Evolutionary conservation across 768 basidiomycete species (phyloP), one percentile per base, ranked within the genome.

Genomic region (Trametes cinnabarina): DNA sequence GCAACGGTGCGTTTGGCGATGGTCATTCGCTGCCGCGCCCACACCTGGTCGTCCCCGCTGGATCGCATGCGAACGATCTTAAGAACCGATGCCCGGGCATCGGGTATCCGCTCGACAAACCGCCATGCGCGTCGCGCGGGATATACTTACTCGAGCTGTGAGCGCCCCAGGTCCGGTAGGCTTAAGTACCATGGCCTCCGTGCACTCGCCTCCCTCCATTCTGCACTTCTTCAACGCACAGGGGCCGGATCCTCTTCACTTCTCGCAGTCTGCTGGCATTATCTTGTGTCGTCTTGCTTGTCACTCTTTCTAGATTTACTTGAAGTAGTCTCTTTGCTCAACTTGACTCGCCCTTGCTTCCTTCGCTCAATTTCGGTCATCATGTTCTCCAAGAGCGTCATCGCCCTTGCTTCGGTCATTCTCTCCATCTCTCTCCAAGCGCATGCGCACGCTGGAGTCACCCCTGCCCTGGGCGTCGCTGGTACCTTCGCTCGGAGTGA

Each of bases 361-460:
- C 17, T 26, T 20, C 11, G 17, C 17, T 28, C 9, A 47, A 20
- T 22, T 42, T 9, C 22, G 19, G 19, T 9, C 49, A 58, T 51
- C 42, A 70, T 73, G 70, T 61, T 72, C 57, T 62, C 63, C 60
- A 70, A 68, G 56, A 47, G 30, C 42, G 3, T 55, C 55, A 20
- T 62, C 40, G 71, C 65, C 60, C 69, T 48, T 61, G 69, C 49
- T 65, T 53, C 67, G 35, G 62, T 77, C 57, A 54, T 73, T 43
- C 64, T 78, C 39, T 69, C 69, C 12, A 57, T 75, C 37, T 60
- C 73, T 30, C 66, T 74, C 34, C 75, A 76, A 50, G 77, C 65
- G 3, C 65, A 67, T 51, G 80, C 74, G 0, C 80, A 81, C 58
- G 77, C 79, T 12, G 69, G 63, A 5, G 67, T 83, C 39, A 48